Evolutionary conservation across 2,329 filamentous ascomycete species (phyloP).

Genomic region (Cytospora mali): DNA sequence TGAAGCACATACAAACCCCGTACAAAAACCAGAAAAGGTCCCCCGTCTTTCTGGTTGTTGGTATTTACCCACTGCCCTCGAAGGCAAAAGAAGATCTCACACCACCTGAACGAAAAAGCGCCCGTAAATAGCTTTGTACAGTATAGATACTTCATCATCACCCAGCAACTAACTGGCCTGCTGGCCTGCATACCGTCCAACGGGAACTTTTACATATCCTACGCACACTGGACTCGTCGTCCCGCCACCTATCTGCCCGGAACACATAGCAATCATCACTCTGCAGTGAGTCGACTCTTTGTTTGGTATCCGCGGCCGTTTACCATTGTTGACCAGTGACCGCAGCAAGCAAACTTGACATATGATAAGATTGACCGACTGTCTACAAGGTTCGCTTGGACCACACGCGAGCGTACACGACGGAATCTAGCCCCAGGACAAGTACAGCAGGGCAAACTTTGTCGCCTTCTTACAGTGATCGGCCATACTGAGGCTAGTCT

Average conservation of each 20-base stretch:
- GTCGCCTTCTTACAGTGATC: not conserved
- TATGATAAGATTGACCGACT: not conserved
- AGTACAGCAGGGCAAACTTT: not conserved
- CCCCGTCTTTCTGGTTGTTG: conserved; percentile 8
- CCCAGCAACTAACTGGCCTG: not conserved
- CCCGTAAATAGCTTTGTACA: conserved; percentile 21
- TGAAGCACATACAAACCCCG: conserved; percentile 30
- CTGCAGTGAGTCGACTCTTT: conserved; percentile 9
- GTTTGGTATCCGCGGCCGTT: not conserved
- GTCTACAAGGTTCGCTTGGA: not conserved
- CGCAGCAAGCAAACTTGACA: conserved; percentile 3
- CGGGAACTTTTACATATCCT: conserved; percentile 6
- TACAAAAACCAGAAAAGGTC: conserved; percentile 23
- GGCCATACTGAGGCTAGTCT: not conserved
- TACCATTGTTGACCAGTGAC: not conserved
- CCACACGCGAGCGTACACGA: not conserved
- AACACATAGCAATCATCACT: not conserved
- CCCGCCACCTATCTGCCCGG: not conserved
- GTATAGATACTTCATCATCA: conserved; percentile 1
- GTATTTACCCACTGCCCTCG: not conserved
- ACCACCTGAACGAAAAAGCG: conserved; percentile 13
- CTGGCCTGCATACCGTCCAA: not conserved
- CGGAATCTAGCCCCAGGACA: not conserved
- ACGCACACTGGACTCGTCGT: not conserved
- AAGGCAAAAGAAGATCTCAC: conserved; percentile 4